A percentile compares a stretch with the other conserved stretches of the same genome.
These are phyloP conservation scores for Paraphaeosphaeria minitans DNA, from an alignment of 2,329 filamentous ascomycete genomes.

Conservation along the genomic window DNA sequence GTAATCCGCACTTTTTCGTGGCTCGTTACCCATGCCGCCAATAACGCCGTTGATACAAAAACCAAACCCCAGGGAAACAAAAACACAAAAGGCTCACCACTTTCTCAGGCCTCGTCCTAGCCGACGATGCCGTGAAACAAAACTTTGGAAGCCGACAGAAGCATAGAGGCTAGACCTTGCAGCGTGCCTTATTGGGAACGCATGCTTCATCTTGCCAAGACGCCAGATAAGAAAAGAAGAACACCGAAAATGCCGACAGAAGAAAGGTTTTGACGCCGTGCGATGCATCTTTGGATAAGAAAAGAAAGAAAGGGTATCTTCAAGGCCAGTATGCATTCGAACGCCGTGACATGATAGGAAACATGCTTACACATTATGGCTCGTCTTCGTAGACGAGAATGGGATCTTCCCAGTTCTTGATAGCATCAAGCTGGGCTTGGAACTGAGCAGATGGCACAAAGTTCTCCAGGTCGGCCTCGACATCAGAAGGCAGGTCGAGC, in stretches of 20 bases:
- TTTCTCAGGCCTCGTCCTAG: too few relatives aligned
- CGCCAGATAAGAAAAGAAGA: not conserved
- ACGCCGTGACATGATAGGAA: not conserved
- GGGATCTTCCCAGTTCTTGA: not conserved
- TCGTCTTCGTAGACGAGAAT: conserved; percentile 1
- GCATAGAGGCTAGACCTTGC: not conserved
- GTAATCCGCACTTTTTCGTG: not conserved
- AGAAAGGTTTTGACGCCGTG: not conserved
- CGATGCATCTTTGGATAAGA: not conserved
- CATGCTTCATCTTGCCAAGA: not conserved
- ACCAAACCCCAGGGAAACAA: not conserved
- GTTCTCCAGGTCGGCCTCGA: not conserved
- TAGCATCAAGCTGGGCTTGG: not conserved
- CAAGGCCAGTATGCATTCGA: not conserved
- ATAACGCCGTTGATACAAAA: not conserved
- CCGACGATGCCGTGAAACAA: too few relatives aligned
- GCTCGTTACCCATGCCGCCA: not conserved
- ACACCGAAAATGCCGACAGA: not conserved
- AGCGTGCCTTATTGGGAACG: not conserved
- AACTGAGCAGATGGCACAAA: not conserved
- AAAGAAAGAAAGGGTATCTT: conserved; percentile 5
- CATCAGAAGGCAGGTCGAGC: conserved; percentile 2
- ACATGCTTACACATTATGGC: not conserved
- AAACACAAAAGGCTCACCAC: not conserved
- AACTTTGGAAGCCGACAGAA: not conserved